Conservation (phyloP, 805 yeast species). For the Zygoascus tannicola region DNA sequence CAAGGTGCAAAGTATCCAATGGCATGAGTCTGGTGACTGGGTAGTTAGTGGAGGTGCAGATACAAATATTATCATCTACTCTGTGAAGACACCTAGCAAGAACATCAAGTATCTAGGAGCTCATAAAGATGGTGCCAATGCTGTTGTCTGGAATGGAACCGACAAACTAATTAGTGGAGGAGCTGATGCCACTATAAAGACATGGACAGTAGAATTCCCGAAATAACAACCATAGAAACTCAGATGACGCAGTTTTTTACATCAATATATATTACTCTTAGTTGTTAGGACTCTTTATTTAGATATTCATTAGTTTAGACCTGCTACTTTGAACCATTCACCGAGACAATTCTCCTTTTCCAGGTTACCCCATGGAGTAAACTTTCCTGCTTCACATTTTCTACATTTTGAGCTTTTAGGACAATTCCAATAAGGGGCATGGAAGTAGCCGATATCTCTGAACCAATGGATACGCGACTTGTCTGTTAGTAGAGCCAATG, state of each 20-base stretch:
- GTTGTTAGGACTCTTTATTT: too few species aligned
- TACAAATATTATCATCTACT: constrained; percentile 69
- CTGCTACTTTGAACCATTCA: constrained; percentile 40
- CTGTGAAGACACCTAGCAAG: constrained; percentile 68
- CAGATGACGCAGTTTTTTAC: too few species aligned
- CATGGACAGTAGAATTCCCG: constrained; percentile 44
- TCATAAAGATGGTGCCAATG: constrained; percentile 80
- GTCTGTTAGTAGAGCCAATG: constrained; percentile 64
- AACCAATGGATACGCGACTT: constrained; percentile 72
- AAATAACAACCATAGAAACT: too few species aligned
- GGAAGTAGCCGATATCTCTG: constrained; percentile 71
- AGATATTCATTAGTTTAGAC: constrained; percentile 7
- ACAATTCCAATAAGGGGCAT: constrained; percentile 71
- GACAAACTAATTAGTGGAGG: constrained; percentile 60
- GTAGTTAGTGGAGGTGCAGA: constrained; percentile 79
- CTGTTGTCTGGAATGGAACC: constrained; percentile 54
- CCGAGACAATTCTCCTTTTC: constrained; percentile 67
- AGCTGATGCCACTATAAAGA: constrained; percentile 67
- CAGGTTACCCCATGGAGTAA: constrained; percentile 43
- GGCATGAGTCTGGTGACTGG: constrained; percentile 68
- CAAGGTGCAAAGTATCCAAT: constrained; percentile 61
- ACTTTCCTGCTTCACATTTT: constrained; percentile 46
- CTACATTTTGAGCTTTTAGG: constrained; percentile 53
- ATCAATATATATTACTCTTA: too few species aligned
- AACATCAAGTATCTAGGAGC: constrained; percentile 67